Percentiles rank a stretch among this genome's conserved stretches.
These are phyloP conservation scores for Clarireedia monteithiana DNA, from an alignment of 2,329 filamentous ascomycete genomes.

Conservation along the genomic window DNA sequence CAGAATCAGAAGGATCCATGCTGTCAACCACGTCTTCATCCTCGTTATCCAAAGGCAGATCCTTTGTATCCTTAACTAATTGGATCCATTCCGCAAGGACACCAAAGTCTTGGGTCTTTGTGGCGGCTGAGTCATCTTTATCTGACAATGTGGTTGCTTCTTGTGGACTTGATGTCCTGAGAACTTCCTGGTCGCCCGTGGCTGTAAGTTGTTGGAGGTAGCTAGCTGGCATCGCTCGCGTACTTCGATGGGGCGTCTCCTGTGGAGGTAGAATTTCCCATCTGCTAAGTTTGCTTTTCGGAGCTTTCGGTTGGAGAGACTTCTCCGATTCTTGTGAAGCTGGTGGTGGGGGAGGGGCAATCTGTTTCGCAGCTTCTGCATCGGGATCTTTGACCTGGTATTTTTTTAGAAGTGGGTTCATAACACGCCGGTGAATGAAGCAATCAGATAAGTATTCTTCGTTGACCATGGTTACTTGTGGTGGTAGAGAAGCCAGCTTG, in stretches of 20 bases:
- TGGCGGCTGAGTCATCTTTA: neutral
- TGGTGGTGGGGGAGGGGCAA: neutral
- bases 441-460: slow-evolving; percentile 65
- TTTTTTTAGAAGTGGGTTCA: slow-evolving; percentile 50
- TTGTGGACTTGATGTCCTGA: no score
- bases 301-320: slow-evolving; percentile 42
- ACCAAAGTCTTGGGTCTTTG: neutral
- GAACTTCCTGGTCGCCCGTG: neutral
- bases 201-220: neutral
- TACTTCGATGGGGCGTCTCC: slow-evolving; percentile 32
- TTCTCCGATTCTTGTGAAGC: slow-evolving; percentile 6
- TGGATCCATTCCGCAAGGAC: slow-evolving; percentile 30
- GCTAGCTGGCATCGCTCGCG: neutral
- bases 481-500: slow-evolving; percentile 27
- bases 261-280: slow-evolving; percentile 34
- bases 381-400: slow-evolving; percentile 42
- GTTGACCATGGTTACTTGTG: slow-evolving; percentile 51
- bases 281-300: slow-evolving; percentile 28
- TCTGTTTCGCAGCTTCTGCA: neutral
- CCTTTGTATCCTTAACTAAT: slow-evolving; percentile 54
- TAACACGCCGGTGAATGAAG: slow-evolving; percentile 46
- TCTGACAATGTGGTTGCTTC: no score
- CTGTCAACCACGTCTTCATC: slow-evolving; percentile 40
- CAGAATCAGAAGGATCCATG: slow-evolving; percentile 22
- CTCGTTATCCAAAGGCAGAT: slow-evolving; percentile 47